These are phyloP conservation scores for Lavandula angustifolia DNA, from an alignment of 257 asterid species.

Conservation along the genomic window DNA sequence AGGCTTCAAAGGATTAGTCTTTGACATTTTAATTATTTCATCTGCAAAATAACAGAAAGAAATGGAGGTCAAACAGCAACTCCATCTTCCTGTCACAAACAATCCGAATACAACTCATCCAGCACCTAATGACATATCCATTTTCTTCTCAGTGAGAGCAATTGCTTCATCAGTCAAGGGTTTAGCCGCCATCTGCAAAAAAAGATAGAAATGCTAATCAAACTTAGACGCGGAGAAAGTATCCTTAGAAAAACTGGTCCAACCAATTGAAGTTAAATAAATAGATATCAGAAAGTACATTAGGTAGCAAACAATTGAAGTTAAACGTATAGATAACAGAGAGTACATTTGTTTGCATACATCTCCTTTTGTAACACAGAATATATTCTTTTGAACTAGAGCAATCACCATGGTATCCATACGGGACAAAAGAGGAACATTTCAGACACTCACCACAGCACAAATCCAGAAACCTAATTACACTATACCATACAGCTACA, in stretches of 20 bases:
- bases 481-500: no score
- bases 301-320: neutral
- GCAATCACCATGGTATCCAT: neutral
- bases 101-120: constrained; percentile 5
- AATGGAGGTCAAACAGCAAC: constrained; percentile 18
- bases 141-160: constrained; percentile 95
- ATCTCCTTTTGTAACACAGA: neutral
- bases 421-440: neutral
- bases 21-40: constrained; percentile 89
- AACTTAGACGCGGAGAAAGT: neutral
- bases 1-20: constrained; percentile 48
- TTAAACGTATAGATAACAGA: neutral
- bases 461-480: no score
- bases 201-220: constrained; percentile 20
- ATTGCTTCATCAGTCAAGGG: constrained; percentile 65
- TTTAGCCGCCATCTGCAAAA: constrained; percentile 72
- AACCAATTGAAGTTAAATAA: neutral
- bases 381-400: neutral
- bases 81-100: neutral
- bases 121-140: constrained; percentile 87
- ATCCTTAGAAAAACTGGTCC: neutral
- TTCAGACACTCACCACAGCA: constrained; percentile 1
- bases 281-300: neutral
- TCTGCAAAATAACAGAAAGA: constrained; percentile 44
- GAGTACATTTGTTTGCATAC: neutral